A percentile compares a stretch with the other conserved stretches of the same genome.
Conservation (phyloP, 2,329 filamentous ascomycete genomes). For the Sarocladium brachiariae region DNA sequence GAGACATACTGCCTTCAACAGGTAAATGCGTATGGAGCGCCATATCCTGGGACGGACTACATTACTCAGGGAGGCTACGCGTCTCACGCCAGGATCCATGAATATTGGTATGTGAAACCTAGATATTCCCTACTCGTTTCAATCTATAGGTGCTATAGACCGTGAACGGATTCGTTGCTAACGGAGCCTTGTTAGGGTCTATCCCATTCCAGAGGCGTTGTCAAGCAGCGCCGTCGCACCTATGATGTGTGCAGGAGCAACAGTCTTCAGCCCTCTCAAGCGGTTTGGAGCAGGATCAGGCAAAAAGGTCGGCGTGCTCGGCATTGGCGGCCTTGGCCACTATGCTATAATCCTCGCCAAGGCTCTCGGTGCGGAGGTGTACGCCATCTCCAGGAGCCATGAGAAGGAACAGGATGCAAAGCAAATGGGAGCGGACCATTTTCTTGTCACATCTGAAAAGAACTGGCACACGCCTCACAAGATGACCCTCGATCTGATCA, state of each 20-base stretch:
- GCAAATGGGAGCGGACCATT: slow-evolving; percentile 49
- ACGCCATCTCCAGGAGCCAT: slow-evolving; percentile 48
- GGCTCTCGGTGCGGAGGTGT: slow-evolving; percentile 57
- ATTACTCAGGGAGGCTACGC: not conserved
- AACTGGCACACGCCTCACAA: slow-evolving; percentile 48
- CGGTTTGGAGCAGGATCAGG: slow-evolving; percentile 59
- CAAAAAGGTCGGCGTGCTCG: slow-evolving; percentile 59
- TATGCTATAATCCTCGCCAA: slow-evolving; percentile 63
- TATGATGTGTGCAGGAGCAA: slow-evolving; percentile 66
- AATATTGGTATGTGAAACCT: slow-evolving; percentile 31
- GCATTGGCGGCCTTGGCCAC: slow-evolving; percentile 62
- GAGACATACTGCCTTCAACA: slow-evolving; percentile 28
- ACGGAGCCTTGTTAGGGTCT: slow-evolving; percentile 20
- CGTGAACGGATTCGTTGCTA: too few species aligned
- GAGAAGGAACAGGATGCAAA: slow-evolving; percentile 48
- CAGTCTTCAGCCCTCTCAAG: slow-evolving; percentile 56
- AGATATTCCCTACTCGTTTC: slow-evolving; percentile 23
- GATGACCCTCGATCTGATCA: slow-evolving; percentile 48
- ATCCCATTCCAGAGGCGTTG: slow-evolving; percentile 38
- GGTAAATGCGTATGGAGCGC: not conserved
- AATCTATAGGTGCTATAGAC: too few species aligned
- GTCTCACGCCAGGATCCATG: slow-evolving; percentile 34
- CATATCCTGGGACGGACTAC: not conserved
- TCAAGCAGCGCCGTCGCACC: slow-evolving; percentile 44
- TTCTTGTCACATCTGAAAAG: slow-evolving; percentile 37